Evolutionary conservation across 257 asterid species (phyloP).

Genomic region (Solanum chilense): DNA sequence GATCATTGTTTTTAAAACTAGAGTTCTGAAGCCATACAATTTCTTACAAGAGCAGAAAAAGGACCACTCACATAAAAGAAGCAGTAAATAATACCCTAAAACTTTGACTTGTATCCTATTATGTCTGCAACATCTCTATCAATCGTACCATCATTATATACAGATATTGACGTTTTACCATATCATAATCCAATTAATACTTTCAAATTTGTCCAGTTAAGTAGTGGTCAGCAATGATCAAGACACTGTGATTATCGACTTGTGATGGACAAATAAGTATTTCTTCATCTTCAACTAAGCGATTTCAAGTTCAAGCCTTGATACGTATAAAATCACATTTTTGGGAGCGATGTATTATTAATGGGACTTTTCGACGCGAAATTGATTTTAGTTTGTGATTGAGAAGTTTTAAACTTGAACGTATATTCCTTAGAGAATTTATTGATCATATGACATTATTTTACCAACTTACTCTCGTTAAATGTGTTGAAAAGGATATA

Average conservation of each 20-base stretch:
- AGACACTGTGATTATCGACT: neutral
- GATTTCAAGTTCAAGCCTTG: too few species aligned
- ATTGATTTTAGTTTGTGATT: too few species aligned
- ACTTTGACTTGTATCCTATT: slow-evolving; percentile 20
- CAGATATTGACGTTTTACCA: neutral
- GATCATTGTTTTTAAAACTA: too few species aligned
- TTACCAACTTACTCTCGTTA: too few species aligned
- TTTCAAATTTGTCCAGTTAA: neutral
- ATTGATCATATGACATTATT: too few species aligned
- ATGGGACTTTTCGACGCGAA: too few species aligned
- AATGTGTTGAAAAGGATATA: too few species aligned
- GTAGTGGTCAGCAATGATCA: neutral
- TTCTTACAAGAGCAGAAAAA: neutral
- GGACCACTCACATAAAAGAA: neutral
- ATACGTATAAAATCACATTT: too few species aligned
- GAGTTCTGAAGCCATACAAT: neutral
- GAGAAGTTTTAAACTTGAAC: too few species aligned
- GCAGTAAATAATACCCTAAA: slow-evolving; percentile 5
- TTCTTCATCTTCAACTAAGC: too few species aligned
- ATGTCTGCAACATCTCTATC: slow-evolving; percentile 13
- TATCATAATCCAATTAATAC: neutral
- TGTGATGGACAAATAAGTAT: too few species aligned
- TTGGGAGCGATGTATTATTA: too few species aligned
- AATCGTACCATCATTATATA: neutral
- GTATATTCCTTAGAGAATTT: neutral